A percentile compares a stretch with the other conserved stretches of the same genome.
Evolutionary conservation across 768 basidiomycete genomes (phyloP).

Genomic region (Neoboletus subvelutipes): DNA sequence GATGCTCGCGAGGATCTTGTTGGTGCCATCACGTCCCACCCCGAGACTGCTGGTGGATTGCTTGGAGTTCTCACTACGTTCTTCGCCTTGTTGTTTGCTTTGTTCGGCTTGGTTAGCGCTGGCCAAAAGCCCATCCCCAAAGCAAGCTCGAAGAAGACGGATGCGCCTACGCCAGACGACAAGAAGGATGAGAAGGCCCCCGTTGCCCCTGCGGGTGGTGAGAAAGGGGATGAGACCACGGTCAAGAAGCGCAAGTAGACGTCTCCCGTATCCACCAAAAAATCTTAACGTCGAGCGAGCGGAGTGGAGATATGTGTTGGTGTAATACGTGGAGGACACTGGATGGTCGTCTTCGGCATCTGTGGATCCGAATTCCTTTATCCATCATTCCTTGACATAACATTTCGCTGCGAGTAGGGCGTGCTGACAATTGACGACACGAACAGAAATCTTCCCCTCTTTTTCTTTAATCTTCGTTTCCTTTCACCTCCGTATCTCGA

Average conservation of each 20-base stretch:
- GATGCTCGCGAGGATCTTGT: constrained; percentile 73
- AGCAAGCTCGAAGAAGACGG: constrained; percentile 74
- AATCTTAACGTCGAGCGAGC: constrained; percentile 7
- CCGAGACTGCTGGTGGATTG: constrained; percentile 82
- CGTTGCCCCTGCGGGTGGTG: constrained; percentile 69
- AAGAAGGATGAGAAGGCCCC: constrained; percentile 66
- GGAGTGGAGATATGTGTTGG: constrained; percentile 1
- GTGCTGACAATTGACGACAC: constrained; percentile 7
- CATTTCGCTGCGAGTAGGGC: constrained; percentile 10
- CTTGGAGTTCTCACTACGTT: constrained; percentile 72
- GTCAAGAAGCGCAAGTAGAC: constrained; percentile 75
- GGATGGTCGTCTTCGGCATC: constrained; percentile 6
- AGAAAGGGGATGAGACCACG: constrained; percentile 66
- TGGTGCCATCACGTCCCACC: constrained; percentile 81
- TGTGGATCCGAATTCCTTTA: background rate
- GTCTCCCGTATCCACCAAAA: background rate
- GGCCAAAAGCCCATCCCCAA: constrained; percentile 68
- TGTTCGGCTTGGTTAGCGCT: constrained; percentile 77
- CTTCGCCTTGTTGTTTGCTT: constrained; percentile 79
- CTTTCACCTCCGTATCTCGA: background rate
- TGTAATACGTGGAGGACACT: constrained; percentile 10
- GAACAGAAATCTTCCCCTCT: background rate
- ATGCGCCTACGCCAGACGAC: constrained; percentile 60
- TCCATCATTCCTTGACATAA: constrained; percentile 11
- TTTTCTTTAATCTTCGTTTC: constrained; percentile 8